Evolutionary conservation across 23 red algal genomes (phyloP).

Genomic region (Gracilaria domingensis): DNA sequence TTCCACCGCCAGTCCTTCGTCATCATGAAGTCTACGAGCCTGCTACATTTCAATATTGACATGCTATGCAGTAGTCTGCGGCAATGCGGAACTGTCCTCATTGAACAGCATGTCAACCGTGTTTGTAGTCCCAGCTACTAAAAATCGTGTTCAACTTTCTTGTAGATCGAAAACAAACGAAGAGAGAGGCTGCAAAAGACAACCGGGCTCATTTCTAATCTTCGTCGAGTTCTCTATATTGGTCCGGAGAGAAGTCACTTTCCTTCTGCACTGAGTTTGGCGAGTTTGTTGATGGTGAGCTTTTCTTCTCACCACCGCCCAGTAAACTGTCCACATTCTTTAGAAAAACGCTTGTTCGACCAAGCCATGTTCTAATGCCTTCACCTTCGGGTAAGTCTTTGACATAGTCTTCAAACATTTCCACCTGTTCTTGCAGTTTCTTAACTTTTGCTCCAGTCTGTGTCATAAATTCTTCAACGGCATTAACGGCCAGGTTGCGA

Average conservation of each 20-base stretch:
- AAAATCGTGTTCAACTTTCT: too few relatives aligned
- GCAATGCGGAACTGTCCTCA: too few relatives aligned
- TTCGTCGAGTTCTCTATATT: slow-evolving; percentile 30
- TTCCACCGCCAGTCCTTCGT: too few relatives aligned
- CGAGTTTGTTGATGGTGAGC: neutral
- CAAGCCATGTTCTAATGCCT: slow-evolving; percentile 25
- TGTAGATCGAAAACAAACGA: too few relatives aligned
- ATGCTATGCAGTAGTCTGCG: too few relatives aligned
- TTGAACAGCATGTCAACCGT: too few relatives aligned
- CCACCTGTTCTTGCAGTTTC: slow-evolving; percentile 13
- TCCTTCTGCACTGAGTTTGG: neutral
- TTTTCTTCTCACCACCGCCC: slow-evolving; percentile 10
- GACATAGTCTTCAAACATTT: slow-evolving; percentile 6
- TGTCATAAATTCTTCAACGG: slow-evolving; percentile 16
- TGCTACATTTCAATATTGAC: too few relatives aligned
- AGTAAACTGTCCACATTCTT: slow-evolving; percentile 20
- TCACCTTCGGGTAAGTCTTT: slow-evolving; percentile 25
- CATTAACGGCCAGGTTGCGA: slow-evolving; percentile 7
- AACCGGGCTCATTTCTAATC: neutral
- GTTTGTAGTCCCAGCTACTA: too few relatives aligned
- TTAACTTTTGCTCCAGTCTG: slow-evolving; percentile 39
- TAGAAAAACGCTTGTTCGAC: neutral
- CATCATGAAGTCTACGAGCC: too few relatives aligned
- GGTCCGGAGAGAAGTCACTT: neutral
- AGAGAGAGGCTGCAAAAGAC: too few relatives aligned